Conservation (phyloP, 192 early-diverging fungal genomes). For the Linnemannia schmuckeri region DNA sequence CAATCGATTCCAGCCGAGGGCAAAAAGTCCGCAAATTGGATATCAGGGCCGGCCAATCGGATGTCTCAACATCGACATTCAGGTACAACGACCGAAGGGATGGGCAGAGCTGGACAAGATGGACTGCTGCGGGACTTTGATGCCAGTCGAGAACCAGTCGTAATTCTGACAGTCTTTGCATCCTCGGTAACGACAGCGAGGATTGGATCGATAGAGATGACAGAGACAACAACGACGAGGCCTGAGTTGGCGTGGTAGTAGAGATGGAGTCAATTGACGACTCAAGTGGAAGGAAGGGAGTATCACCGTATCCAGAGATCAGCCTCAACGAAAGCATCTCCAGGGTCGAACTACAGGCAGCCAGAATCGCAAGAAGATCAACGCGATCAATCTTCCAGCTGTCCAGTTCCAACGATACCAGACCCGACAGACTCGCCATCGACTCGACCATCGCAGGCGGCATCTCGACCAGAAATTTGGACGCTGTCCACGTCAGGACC, state of each 20-base stretch:
- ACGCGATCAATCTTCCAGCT: slow-evolving; percentile 6
- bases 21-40: neutral
- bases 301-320: slow-evolving; percentile 4
- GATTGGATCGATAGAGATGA: too few species aligned
- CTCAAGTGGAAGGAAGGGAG: neutral
- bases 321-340: neutral
- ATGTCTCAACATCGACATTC: slow-evolving; percentile 19
- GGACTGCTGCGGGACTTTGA: slow-evolving; percentile 1
- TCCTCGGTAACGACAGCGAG: neutral
- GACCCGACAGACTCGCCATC: slow-evolving; percentile 4
- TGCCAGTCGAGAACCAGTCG: slow-evolving; percentile 17
- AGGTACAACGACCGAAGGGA: neutral
- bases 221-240: too few species aligned
- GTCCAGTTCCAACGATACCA: slow-evolving; percentile 9
- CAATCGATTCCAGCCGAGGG: slow-evolving; percentile 5
- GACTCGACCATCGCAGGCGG: neutral
- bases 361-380: neutral
- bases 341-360: neutral
- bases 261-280: neutral
- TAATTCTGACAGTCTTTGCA: neutral
- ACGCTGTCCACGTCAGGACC: neutral
- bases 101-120: slow-evolving; percentile 8
- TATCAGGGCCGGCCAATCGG: neutral
- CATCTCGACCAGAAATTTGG: neutral
- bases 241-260: neutral